Evolutionary conservation across 805 yeast species (phyloP), one percentile per base, ranked within the genome.

Genomic region (Zygoascus ofunaensis): DNA sequence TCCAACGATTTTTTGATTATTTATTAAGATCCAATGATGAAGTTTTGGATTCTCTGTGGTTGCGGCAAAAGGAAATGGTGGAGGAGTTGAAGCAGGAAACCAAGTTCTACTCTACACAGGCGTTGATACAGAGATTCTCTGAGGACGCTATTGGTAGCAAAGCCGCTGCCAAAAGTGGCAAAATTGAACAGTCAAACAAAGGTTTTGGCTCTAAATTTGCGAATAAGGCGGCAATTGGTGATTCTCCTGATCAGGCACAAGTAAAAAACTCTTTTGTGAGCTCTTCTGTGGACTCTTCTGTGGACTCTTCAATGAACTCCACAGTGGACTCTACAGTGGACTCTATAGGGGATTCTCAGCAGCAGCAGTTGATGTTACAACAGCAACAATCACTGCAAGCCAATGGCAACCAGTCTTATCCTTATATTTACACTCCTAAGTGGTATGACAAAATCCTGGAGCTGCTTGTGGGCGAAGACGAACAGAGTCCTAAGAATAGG

Each of bases 91-190:
- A 84, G 61, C 68, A 73, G 45, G 71, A 76, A 55, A 83, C 95
- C 14, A 82, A 84, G 51, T 90, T 77, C 60, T 74, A 82, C 54
- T 72, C 80, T 12, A 84, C 95, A 1, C 79, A 78, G 60, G 78
- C 82, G n/a, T 69, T 89, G 38, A 64, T 89, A 37, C 74, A 72
- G 42, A 71, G 87, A 55, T 87, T 75, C 52, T 85, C 82, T 21
- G n/a, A 33, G n/a, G n/a, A n/a, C n/a, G 20, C 41, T n/a, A n/a
- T n/a, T n/a, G n/a, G n/a, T n/a, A n/a, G n/a, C n/a, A n/a, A 18
- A 34, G 37, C 18, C 17, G 30, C 30, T 8, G 14, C 72, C 68
- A 40, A 79, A 74, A 55, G 64, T 68, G 22, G 56, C 66, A 55
- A 64, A 68, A 39, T 54, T 61, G 24, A 43, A 37, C 38, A 33